Evolutionary conservation across 768 basidiomycete genomes (phyloP).

Genomic region (Lyophyllum atratum): DNA sequence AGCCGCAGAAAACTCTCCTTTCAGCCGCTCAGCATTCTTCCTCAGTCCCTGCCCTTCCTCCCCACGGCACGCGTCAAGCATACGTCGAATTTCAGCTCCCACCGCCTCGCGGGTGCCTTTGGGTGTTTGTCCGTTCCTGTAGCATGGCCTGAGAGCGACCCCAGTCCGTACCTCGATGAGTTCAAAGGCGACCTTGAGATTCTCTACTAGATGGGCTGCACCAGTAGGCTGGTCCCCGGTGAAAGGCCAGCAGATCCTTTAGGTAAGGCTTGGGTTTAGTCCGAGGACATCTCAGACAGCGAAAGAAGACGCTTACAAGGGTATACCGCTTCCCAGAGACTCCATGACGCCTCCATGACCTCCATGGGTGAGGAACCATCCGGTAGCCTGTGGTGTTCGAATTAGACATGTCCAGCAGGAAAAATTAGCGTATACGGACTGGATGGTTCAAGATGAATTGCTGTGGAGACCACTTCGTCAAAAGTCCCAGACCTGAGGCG

Average conservation of each 20-base stretch:
- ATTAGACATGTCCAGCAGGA: background rate
- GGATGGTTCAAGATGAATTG: slow-evolving; percentile 22
- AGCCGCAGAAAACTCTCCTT: slow-evolving; percentile 3
- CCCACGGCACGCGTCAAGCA: slow-evolving; percentile 10
- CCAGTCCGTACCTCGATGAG: slow-evolving; percentile 22
- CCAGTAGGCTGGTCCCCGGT: slow-evolving; percentile 20
- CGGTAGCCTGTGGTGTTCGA: slow-evolving; percentile 16
- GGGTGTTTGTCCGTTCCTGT: slow-evolving; percentile 9
- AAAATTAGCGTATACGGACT: slow-evolving; percentile 2
- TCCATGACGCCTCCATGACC: slow-evolving; percentile 25
- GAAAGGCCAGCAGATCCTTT: slow-evolving; percentile 26
- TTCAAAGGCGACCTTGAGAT: slow-evolving; percentile 22
- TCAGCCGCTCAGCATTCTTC: slow-evolving; percentile 12
- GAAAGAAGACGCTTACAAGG: slow-evolving; percentile 14
- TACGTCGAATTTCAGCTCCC: slow-evolving; percentile 9
- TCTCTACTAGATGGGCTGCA: slow-evolving; percentile 15
- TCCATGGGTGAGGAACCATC: slow-evolving; percentile 24
- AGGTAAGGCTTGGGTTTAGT: background rate
- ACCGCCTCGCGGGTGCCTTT: slow-evolving; percentile 19
- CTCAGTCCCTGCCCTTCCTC: slow-evolving; percentile 12
- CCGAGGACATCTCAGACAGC: background rate
- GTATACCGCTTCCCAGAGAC: slow-evolving; percentile 19
- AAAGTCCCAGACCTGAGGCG: slow-evolving; percentile 15
- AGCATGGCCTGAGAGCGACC: slow-evolving; percentile 11
- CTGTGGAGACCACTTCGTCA: slow-evolving; percentile 22